Evolutionary conservation across 2,329 filamentous ascomycete species (phyloP), one percentile per base, ranked within the genome.

Genomic region (Furcasterigmium sp.): DNA sequence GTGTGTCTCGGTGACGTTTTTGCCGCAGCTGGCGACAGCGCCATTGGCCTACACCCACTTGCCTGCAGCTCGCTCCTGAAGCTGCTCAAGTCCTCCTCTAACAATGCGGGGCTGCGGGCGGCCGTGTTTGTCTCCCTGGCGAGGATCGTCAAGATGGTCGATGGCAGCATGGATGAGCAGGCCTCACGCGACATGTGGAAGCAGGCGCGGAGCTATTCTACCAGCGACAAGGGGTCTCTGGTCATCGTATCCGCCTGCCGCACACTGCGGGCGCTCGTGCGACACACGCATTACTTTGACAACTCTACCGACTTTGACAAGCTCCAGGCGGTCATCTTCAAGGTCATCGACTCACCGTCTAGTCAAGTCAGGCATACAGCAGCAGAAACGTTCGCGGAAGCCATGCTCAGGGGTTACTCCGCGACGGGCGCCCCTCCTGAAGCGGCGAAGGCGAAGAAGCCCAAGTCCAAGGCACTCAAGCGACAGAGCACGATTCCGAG

Each of bases 101-200:
- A 73, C 54, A 84, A 96, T 70, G 84, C 89, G 0, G 93, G 91
- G 1, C 69, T 95, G 43, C 82, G 91, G 46, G 87, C 86, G 14
- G 83, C 87, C 15, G 75, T 90, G 18, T 88, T 95, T 57, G 77
- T 73, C 36, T 80, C 89, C 1, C 65, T 95, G 39, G 82, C 79
- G 34, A 91, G 90, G 66, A 78, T 96, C 32, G 74, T 84, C 20
- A 76, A 75, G 46, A 91, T 91, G 62, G 80, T 96, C 21, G 77
- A 79, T 43, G 73, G 75, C 5, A 89, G 87, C 47, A 75, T 91
- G 55, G 93, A 98, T 54, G 93, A 98, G 63, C 73, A 70, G 43
- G 74, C 91, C 29, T 87, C 87, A n/a, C 82, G 90, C 56, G 91
- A 96, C 60, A 80, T 94, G 14, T 97, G 90, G 89, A 98, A 96